Conservation (phyloP, 2,329 filamentous ascomycete genomes). For the Pseudohalonectria lignicola region DNA sequence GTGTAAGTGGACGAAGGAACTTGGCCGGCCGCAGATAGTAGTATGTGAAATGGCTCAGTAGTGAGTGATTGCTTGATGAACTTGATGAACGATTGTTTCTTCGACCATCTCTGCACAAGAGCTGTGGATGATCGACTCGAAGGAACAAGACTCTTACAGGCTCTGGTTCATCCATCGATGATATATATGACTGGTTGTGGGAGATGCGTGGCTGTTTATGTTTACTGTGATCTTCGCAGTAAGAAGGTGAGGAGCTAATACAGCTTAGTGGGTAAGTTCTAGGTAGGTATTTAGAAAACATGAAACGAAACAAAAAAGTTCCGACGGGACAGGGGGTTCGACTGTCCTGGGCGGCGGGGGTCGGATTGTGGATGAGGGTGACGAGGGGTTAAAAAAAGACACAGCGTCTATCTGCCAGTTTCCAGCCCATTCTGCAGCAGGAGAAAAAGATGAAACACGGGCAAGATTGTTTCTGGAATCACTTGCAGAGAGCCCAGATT, state of each 20-base stretch:
- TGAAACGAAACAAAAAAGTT: background rate
- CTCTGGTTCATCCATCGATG: no score
- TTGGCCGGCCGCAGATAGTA: no score
- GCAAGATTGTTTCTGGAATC: background rate
- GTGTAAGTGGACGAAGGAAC: no score
- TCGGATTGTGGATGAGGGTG: no score
- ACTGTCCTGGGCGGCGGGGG: background rate
- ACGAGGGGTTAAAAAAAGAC: conserved; percentile 2
- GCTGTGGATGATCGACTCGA: no score
- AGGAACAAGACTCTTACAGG: no score
- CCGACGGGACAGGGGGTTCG: background rate
- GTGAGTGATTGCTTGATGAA: background rate
- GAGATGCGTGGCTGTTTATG: background rate
- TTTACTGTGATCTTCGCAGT: background rate
- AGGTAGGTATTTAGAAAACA: background rate
- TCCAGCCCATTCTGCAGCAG: no score
- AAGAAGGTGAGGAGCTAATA: background rate
- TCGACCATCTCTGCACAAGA: no score
- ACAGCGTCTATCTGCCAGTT: background rate
- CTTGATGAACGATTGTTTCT: no score
- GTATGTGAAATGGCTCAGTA: background rate
- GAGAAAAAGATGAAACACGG: background rate
- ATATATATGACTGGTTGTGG: no score
- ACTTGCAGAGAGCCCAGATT: background rate
- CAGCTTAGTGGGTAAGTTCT: background rate